A percentile compares a stretch with the other conserved stretches of the same genome.
Evolutionary conservation across 2,329 filamentous ascomycete genomes (phyloP).

Genomic region (Colletotrichum sp.): DNA sequence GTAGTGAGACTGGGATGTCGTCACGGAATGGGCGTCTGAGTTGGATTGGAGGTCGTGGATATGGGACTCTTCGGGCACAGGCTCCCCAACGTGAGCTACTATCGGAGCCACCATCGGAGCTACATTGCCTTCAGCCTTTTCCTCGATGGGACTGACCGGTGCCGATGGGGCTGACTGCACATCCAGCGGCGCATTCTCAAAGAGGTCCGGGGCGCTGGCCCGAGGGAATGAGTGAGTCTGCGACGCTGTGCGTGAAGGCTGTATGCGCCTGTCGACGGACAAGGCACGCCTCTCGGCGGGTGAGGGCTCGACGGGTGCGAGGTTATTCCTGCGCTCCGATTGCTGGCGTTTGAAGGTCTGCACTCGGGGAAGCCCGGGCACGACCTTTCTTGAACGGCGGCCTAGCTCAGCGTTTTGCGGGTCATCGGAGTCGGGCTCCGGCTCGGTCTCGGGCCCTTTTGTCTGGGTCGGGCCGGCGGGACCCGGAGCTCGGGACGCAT

Average conservation of each 20-base stretch:
- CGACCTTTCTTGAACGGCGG: slow-evolving; percentile 64
- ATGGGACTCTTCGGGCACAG: background rate
- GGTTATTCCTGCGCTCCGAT: slow-evolving; percentile 77
- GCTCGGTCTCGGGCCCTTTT: slow-evolving; percentile 16
- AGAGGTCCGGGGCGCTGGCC: slow-evolving; percentile 54
- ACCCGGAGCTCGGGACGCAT: slow-evolving; percentile 1
- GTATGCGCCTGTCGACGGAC: slow-evolving; percentile 63
- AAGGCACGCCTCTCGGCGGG: slow-evolving; percentile 73
- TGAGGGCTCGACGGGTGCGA: slow-evolving; percentile 69
- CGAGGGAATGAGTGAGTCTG: slow-evolving; percentile 44
- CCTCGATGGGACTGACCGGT: slow-evolving; percentile 37
- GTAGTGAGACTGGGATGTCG: slow-evolving; percentile 53
- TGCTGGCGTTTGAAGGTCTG: slow-evolving; percentile 84
- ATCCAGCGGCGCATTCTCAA: slow-evolving; percentile 31
- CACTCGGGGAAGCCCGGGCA: slow-evolving; percentile 77
- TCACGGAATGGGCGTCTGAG: slow-evolving; percentile 52
- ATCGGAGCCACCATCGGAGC: slow-evolving; percentile 9
- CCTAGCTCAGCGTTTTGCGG: slow-evolving; percentile 38
- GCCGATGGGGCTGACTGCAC: slow-evolving; percentile 31
- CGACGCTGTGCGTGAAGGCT: slow-evolving; percentile 39
- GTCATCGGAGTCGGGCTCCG: slow-evolving; percentile 29
- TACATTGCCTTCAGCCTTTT: slow-evolving; percentile 30
- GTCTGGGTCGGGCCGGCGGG: slow-evolving; percentile 10
- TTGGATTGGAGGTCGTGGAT: slow-evolving; percentile 35
- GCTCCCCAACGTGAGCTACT: slow-evolving; percentile 18